Conservation (phyloP, 768 basidiomycete species). For the Suillus brevipes region DNA sequence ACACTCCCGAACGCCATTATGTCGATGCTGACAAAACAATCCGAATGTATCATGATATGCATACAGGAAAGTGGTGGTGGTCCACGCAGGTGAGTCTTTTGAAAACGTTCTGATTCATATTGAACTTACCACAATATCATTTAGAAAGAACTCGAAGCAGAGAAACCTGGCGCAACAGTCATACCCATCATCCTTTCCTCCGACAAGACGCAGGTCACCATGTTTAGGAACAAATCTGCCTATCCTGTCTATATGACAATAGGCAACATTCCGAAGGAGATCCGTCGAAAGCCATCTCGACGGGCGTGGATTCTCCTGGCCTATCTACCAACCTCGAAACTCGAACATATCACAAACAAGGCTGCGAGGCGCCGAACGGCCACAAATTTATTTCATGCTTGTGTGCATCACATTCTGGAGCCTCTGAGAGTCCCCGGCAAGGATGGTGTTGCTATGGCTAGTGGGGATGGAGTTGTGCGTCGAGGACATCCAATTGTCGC, state of each 20-base stretch:
- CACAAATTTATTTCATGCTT: conserved; percentile 40
- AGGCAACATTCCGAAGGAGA: conserved; percentile 43
- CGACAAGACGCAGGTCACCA: conserved; percentile 13
- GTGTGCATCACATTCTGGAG: conserved; percentile 29
- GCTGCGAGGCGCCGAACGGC: conserved; percentile 25
- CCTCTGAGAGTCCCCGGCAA: conserved; percentile 30
- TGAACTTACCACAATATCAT: neutral
- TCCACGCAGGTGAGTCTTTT: conserved; percentile 39
- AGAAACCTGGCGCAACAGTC: conserved; percentile 8
- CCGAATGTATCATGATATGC: conserved; percentile 42
- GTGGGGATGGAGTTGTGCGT: conserved; percentile 39
- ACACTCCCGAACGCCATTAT: conserved; percentile 41
- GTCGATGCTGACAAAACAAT: conserved; percentile 24
- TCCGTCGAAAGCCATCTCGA: conserved; percentile 17
- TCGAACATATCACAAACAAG: conserved; percentile 9
- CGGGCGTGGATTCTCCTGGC: conserved; percentile 10
- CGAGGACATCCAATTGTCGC: conserved; percentile 10
- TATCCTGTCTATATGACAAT: conserved; percentile 25
- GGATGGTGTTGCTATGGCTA: conserved; percentile 31
- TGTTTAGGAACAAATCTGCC: conserved; percentile 22
- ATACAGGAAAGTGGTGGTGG: conserved; percentile 55
- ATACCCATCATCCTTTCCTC: conserved; percentile 25
- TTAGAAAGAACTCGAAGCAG: conserved; percentile 19
- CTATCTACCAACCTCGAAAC: conserved; percentile 10
- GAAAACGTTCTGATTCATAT: neutral